These are phyloP conservation scores for Beauveria rudraprayagi DNA, from an alignment of 2,329 filamentous ascomycete species.

Conservation along the genomic window DNA sequence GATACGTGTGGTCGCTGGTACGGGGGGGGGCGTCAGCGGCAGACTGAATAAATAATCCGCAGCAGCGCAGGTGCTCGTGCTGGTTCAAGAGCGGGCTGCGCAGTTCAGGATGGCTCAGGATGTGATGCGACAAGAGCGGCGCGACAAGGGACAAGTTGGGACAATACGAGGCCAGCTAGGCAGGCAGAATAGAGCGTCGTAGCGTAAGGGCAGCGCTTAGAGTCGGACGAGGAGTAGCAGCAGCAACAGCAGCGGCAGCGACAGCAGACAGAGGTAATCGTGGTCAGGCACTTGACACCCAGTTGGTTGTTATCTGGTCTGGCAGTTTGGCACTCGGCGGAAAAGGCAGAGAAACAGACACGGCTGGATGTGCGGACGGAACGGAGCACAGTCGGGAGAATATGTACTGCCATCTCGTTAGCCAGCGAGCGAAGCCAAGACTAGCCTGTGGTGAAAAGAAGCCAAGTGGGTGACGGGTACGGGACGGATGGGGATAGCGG, in stretches of 20 bases:
- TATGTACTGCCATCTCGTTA: constrained; percentile 7
- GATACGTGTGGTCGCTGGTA: neutral
- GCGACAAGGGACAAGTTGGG: neutral
- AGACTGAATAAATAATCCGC: neutral
- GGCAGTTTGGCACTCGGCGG: neutral
- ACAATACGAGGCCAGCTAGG: neutral
- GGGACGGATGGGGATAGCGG: constrained; percentile 9
- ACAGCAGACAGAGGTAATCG: neutral
- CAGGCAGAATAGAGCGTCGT: neutral
- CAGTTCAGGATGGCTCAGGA: neutral
- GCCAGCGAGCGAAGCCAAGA: constrained; percentile 7
- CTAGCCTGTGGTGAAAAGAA: constrained; percentile 1
- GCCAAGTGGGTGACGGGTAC: constrained; percentile 9
- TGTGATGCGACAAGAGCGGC: neutral
- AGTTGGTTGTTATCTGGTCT: neutral
- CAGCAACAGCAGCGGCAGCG: neutral
- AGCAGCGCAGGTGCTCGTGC: neutral
- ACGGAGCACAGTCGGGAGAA: constrained; percentile 10
- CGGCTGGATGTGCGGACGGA: constrained; percentile 5
- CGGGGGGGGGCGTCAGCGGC: neutral
- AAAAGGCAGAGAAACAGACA: neutral
- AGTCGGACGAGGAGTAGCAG: neutral
- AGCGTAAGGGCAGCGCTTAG: neutral
- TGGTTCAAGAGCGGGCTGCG: neutral
- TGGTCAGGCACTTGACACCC: neutral